Conservation (phyloP, 768 basidiomycete species). For the Kwoniella mangroviensis region DNA sequence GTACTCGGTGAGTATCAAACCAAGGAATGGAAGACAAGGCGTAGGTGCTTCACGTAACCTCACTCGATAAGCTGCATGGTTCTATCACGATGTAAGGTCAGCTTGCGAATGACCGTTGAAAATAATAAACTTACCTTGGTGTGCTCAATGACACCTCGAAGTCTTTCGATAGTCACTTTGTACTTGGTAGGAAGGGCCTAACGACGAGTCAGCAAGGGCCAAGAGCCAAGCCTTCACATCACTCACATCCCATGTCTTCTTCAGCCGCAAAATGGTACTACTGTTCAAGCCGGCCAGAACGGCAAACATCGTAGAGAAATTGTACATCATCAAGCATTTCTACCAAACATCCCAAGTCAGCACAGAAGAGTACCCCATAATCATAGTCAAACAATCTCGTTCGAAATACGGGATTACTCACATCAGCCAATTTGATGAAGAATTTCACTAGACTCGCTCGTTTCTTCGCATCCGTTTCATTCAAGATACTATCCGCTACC, state of each 20-base stretch:
- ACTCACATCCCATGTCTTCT: constrained; percentile 91
- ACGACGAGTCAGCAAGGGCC: constrained; percentile 7
- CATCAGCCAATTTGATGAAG: constrained; percentile 77
- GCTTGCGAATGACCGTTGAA: constrained; percentile 57
- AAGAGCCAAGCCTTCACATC: not conserved
- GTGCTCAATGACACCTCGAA: constrained; percentile 88
- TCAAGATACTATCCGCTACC: constrained; percentile 89
- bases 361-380: too few species aligned
- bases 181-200: constrained; percentile 87
- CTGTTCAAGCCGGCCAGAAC: constrained; percentile 94
- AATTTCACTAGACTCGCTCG: constrained; percentile 83
- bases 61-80: constrained; percentile 69
- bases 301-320: constrained; percentile 90
- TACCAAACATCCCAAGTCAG: constrained; percentile 53
- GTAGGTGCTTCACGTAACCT: constrained; percentile 84
- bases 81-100: constrained; percentile 60
- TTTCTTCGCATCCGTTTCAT: constrained; percentile 81
- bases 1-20: constrained; percentile 62
- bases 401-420: constrained; percentile 33
- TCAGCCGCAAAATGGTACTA: constrained; percentile 87
- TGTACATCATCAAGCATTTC: constrained; percentile 81
- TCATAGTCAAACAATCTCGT: not conserved
- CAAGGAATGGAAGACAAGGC: constrained; percentile 93
- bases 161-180: constrained; percentile 72
- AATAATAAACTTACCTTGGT: constrained; percentile 56